phyloP scores from a whole-genome alignment of 2,329 filamentous ascomycete genomes.

The Cladosporium velox region DNA sequence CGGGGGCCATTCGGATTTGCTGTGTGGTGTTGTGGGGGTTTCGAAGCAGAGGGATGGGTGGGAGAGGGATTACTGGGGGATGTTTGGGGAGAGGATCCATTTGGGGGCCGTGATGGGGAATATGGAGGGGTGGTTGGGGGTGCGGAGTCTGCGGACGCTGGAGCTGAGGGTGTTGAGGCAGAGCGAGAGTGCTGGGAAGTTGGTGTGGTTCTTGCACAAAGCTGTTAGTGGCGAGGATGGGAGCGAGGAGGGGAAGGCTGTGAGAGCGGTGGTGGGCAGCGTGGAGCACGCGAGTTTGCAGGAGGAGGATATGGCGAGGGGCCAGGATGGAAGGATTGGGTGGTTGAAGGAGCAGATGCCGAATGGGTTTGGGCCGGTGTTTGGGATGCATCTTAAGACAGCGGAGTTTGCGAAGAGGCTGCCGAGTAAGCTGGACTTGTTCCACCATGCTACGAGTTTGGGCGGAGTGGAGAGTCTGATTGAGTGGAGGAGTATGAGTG shows the following conservation, averaged over 20 bases:
- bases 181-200: constrained; percentile 65
- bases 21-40: constrained; percentile 80
- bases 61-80: constrained; percentile 49
- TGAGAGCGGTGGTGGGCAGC: constrained; percentile 59
- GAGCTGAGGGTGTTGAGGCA: constrained; percentile 80
- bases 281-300: constrained; percentile 82
- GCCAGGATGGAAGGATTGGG: constrained; percentile 35
- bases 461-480: constrained; percentile 95
- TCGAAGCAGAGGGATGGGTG: constrained; percentile 53
- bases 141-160: constrained; percentile 81
- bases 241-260: constrained; percentile 45
- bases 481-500: constrained; percentile 93
- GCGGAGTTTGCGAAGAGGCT: constrained; percentile 64
- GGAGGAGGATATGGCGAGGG: constrained; percentile 52
- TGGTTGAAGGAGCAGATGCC: constrained; percentile 93
- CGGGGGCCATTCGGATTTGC: constrained; percentile 90
- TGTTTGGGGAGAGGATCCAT: constrained; percentile 71
- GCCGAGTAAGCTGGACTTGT: constrained; percentile 76
- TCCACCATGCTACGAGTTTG: constrained; percentile 92
- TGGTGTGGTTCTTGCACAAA: constrained; percentile 71
- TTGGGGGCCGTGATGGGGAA: constrained; percentile 85
- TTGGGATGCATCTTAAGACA: constrained; percentile 68
- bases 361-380: constrained; percentile 84
- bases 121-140: constrained; percentile 88
- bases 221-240: constrained; percentile 44